Conservation (phyloP, 1,284 basidiomycete species). For the Fomitopsis betulina region DNA sequence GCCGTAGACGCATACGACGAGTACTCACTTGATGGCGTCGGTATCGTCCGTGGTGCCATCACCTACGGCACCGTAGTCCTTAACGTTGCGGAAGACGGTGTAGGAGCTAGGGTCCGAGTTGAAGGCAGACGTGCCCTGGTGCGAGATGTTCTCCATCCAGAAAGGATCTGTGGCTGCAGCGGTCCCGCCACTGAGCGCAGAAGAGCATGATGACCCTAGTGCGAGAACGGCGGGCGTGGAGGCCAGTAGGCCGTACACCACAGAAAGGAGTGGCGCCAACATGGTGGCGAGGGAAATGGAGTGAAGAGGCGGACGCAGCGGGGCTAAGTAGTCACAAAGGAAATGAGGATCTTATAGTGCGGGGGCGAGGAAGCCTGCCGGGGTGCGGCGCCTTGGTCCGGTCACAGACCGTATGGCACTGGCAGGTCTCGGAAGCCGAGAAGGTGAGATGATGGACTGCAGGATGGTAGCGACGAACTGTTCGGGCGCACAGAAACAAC, state of each 20-base stretch:
- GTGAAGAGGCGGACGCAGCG: slow-evolving; percentile 8
- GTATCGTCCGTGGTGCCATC: slow-evolving; percentile 72
- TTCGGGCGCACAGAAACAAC: too few relatives aligned
- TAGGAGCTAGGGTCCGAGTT: slow-evolving; percentile 53
- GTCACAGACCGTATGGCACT: not conserved
- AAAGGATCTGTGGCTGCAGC: slow-evolving; percentile 57
- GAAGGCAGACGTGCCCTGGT: slow-evolving; percentile 58
- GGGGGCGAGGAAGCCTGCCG: not conserved
- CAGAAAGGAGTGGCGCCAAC: slow-evolving; percentile 18
- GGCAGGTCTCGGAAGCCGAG: not conserved
- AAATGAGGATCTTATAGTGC: not conserved
- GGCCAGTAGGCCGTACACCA: slow-evolving; percentile 20
- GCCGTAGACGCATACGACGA: not conserved
- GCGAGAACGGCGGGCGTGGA: slow-evolving; percentile 20
- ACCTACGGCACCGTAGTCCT: slow-evolving; percentile 57
- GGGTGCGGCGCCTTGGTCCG: not conserved
- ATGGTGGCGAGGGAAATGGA: slow-evolving; percentile 9
- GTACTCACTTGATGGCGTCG: slow-evolving; percentile 56
- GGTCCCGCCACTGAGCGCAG: slow-evolving; percentile 43
- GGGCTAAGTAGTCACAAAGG: not conserved
- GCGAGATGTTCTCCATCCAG: slow-evolving; percentile 67
- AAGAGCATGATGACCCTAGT: slow-evolving; percentile 38
- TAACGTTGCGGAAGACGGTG: slow-evolving; percentile 73
- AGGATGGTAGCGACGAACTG: too few relatives aligned
- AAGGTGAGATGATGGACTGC: too few relatives aligned